A percentile compares a stretch with the other conserved stretches of the same genome.
These are phyloP conservation scores for Comarum palustre DNA, from an alignment of 306 rosid species.

Conservation along the genomic window DNA sequence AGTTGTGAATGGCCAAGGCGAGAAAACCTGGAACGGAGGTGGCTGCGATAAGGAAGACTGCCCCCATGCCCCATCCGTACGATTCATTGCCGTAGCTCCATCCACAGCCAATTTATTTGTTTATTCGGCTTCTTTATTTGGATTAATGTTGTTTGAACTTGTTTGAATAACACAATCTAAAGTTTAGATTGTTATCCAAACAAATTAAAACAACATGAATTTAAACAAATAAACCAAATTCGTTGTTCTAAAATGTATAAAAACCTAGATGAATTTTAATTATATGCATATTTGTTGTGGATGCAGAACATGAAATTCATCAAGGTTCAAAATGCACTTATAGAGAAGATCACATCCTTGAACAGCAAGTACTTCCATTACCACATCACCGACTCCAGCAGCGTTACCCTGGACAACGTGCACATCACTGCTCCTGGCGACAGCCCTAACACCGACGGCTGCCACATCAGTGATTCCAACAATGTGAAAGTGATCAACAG, in stretches of 20 bases:
- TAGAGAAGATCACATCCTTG: conserved; percentile 46
- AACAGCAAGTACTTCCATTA: conserved; percentile 57
- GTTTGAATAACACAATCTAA: too few relatives aligned
- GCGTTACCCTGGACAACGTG: conserved; percentile 30
- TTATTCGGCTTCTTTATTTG: too few relatives aligned
- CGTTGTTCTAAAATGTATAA: not conserved
- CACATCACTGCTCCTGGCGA: conserved; percentile 43
- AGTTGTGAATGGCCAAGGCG: conserved; percentile 71
- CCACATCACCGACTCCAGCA: conserved; percentile 24
- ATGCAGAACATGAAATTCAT: conserved; percentile 53
- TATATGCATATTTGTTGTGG: not conserved
- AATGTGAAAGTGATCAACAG: conserved; percentile 30
- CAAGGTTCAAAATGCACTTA: conserved; percentile 28
- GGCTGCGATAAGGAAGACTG: conserved; percentile 29
- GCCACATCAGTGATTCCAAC: conserved; percentile 41
- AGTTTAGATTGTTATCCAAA: too few relatives aligned
- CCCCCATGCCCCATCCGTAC: conserved; percentile 49
- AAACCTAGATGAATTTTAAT: not conserved
- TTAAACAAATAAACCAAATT: too few relatives aligned
- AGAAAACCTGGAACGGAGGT: conserved; percentile 33
- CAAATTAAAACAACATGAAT: too few relatives aligned
- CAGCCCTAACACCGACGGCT: conserved; percentile 86
- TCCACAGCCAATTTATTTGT: not conserved
- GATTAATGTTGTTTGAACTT: too few relatives aligned
- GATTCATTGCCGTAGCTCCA: not conserved